Conservation (phyloP, 192 early-diverging fungal species). For the Coemansia reversa region DNA sequence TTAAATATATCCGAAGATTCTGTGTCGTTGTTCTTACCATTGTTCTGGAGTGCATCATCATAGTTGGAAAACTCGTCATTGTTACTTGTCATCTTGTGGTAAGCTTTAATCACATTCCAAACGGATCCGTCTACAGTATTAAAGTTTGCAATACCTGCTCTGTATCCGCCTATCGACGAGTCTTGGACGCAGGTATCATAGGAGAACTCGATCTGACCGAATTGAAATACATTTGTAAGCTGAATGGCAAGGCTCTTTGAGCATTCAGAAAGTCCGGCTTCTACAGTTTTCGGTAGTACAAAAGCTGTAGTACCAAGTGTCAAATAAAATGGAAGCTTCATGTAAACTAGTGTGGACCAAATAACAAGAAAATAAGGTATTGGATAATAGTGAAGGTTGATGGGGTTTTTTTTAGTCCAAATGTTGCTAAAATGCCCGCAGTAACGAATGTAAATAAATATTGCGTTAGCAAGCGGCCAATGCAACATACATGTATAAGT, state of each 20-base stretch:
- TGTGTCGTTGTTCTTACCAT: constrained; percentile 4
- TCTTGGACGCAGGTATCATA: constrained; percentile 51
- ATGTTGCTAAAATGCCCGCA: no score
- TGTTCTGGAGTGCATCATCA: constrained; percentile 17
- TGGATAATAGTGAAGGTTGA: no score
- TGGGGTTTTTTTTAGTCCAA: no score
- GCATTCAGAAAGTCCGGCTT: constrained; percentile 38
- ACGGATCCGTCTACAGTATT: constrained; percentile 39
- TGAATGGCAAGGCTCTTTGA: constrained; percentile 49
- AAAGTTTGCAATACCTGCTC: constrained; percentile 57
- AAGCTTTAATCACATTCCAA: constrained; percentile 26
- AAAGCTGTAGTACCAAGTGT: neutral
- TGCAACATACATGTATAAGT: no score
- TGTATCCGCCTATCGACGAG: constrained; percentile 47
- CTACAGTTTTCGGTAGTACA: constrained; percentile 5
- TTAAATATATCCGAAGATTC: constrained; percentile 17
- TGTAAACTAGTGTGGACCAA: neutral
- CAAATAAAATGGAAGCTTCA: constrained; percentile 4
- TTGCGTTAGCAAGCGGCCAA: no score
- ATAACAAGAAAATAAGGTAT: no score
- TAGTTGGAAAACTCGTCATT: constrained; percentile 43
- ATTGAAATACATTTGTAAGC: constrained; percentile 55
- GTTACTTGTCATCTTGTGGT: constrained; percentile 19
- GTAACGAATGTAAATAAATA: no score
- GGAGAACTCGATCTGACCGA: constrained; percentile 32